Evolutionary conservation across 176 grass and related monocot genomes (phyloP), one percentile per base, ranked within the genome.

Genomic region (Raddia distichophylla): DNA sequence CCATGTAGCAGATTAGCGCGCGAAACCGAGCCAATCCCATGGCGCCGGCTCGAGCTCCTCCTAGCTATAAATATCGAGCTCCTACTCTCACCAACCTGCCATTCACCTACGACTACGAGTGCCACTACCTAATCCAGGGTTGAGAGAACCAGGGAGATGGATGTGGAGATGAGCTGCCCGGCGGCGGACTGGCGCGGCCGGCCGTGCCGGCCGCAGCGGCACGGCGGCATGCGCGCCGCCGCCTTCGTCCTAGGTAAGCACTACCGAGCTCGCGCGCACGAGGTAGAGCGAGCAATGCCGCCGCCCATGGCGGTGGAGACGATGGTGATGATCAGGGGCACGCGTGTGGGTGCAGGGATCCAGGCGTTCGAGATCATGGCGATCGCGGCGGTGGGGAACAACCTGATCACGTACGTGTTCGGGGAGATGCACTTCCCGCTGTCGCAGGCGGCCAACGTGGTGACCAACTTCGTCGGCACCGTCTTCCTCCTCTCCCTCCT

Each of bases 331-430:
- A 27, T 27, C 27, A 27, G 27, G 27, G 37, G 37, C 3, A 40
- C 4, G 72, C 19, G 7, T 2, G 2, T 7, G 1, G 1, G 34
- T 79, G 76, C 84, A 98, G 95, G 95, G 9, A 87, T 95, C 64
- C 95, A 98, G 86, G 90, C 83, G 64, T 91, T 98, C 73, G 95
- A 98, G 80, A 98, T 98, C 88, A 98, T 95, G 92, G 90, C 90
- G 56, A 98, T 95, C 69, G 95, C 95, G 78, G 92, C 95, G 65
- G 95, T 98, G 84, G 95, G 95, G 51, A 98, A 98, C 86, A 98
- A 95, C 77, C 90, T 98, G 0, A 95, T 98, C 82, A 98, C 95
- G n/a, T 98, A 98, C 91, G 95, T 95, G 55, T 98, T 95, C 66
- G 91, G 93, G 67, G 95, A 95, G 81, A 98, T 98, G 92, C 92